Evolutionary conservation across 2,329 filamentous ascomycete species (phyloP), one percentile per base, ranked within the genome.

Genomic region (Sporothrix brunneoviolacea): DNA sequence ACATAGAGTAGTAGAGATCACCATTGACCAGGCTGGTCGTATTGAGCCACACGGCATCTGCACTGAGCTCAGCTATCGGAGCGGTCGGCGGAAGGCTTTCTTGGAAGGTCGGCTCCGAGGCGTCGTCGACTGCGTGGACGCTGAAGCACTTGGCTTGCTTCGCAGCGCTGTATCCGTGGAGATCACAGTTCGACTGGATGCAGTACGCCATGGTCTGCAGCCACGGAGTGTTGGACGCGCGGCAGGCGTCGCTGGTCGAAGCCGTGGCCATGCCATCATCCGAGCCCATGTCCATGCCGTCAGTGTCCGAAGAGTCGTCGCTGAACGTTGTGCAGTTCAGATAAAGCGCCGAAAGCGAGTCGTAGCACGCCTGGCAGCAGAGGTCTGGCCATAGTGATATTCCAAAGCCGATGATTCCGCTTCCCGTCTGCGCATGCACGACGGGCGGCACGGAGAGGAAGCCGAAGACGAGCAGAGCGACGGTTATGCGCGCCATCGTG

Each of bases 311-410:
- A 30, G 18, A 22, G 16, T 22, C 24, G 24, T 28, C 28, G 16
- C 27, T 44, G n/a, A 44, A 35, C 4, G 41, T 35, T 15, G 41
- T 44, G 28, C 41, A 44, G 41, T 44, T 44, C 13, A 44, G 41
- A 27, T 44, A 44, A 3, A 44, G 41, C 6, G 41, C 28, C 5
- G 41, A 44, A 8, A 35, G 41, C 18, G 41, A 33, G 41, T 44
- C 41, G 41, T n/a, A 12, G 18, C 41, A 44, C 8, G 41, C 41
- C 41, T 44, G 41, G 41, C 41, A 44, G 41, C 41, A 44, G 13
- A 44, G 18, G 41, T 44, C 30, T 4, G 22, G 41, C 41, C 28
- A 35, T 13, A 22, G 24, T 7, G 41, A 35, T 5, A 44, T 44
- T 18, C 41, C 41, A 35, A 22, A 44, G 18, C 41, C 41, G 12